Evolutionary conservation across 352 stramenopile species (phyloP), one percentile per base, ranked within the genome.

Genomic region (Phytopythium mirpurense): DNA sequence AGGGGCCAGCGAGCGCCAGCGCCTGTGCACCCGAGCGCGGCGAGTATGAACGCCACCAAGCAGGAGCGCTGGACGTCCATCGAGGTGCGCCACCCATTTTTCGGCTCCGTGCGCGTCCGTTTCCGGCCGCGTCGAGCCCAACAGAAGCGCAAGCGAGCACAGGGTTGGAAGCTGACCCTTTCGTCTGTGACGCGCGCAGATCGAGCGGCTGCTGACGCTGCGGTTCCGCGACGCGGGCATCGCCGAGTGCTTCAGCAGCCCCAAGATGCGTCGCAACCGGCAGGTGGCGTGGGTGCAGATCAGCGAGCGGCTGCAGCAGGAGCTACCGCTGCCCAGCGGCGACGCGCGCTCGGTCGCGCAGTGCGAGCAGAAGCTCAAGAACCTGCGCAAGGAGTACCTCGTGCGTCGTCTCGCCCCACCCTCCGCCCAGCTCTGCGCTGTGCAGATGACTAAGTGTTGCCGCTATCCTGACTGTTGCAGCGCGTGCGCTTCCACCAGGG

Each of bases 351-450:
- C 54, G 12, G 35, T 48, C 35, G 40, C 44, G 44, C 54, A 60
- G 35, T 60, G 54, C 54, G 54, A 60, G 44, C 54, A 60, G 37
- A 60, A 60, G 46, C 37, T 60, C 54, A 60, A 60, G 36, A 60
- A 60, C 46, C 46, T 60, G 54, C 54, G 54, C 44, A 60, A 60
- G 37, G 54, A 60, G 45, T 54, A 50, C 35, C 23, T 60, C 14
- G 54, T 60, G 31, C 34, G 54, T 37, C 14, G 7, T n/a, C n/a
- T n/a, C n/a, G n/a, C n/a, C n/a, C n/a, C n/a, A n/a, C n/a, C n/a
- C n/a, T n/a, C n/a, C n/a, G n/a, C n/a, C n/a, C n/a, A n/a, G n/a
- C n/a, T n/a, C 18, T 44, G 8, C 37, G 43, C 15, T 0, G 6
- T 15, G 15, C 11, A 35, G 23, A 32, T 32, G 29, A 32, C 29